These are phyloP conservation scores for Serendipita sp. DNA, from an alignment of 768 basidiomycete species.

Conservation along the genomic window DNA sequence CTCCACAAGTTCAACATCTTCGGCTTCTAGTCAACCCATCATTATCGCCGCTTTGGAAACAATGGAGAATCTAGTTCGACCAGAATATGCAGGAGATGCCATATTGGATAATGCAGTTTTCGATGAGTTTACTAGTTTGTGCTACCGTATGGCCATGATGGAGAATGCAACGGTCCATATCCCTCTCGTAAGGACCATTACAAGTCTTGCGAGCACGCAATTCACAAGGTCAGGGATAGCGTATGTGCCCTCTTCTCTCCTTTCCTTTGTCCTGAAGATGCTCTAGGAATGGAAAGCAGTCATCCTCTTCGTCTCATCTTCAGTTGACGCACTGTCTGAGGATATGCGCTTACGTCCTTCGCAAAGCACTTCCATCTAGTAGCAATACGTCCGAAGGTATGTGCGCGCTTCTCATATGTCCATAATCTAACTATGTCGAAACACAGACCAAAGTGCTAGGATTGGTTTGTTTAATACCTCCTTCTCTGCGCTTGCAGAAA, in stretches of 20 bases:
- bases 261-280: neutral
- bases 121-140: slow-evolving; percentile 76
- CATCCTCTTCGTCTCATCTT: slow-evolving; percentile 11
- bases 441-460: neutral
- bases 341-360: slow-evolving; percentile 67
- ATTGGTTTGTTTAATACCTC: slow-evolving; percentile 39
- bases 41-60: slow-evolving; percentile 54
- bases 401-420: slow-evolving; percentile 7
- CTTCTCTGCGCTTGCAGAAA: slow-evolving; percentile 41
- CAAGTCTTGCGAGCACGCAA: slow-evolving; percentile 33
- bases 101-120: slow-evolving; percentile 70
- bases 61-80: slow-evolving; percentile 60
- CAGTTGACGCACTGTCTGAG: slow-evolving; percentile 52
- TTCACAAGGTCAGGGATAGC: slow-evolving; percentile 12
- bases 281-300: neutral
- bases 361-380: slow-evolving; percentile 46
- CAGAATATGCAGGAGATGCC: slow-evolving; percentile 65
- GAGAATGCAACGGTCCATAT: slow-evolving; percentile 58
- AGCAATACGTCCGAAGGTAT: slow-evolving; percentile 37
- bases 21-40: slow-evolving; percentile 28
- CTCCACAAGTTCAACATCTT: slow-evolving; percentile 38
- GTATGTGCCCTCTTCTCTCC: slow-evolving; percentile 3
- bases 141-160: slow-evolving; percentile 79
- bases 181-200: slow-evolving; percentile 53
- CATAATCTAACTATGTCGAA: neutral